Base-by-base conservation (phyloP, 805 yeast genomes). In the Candida alai region DNA sequence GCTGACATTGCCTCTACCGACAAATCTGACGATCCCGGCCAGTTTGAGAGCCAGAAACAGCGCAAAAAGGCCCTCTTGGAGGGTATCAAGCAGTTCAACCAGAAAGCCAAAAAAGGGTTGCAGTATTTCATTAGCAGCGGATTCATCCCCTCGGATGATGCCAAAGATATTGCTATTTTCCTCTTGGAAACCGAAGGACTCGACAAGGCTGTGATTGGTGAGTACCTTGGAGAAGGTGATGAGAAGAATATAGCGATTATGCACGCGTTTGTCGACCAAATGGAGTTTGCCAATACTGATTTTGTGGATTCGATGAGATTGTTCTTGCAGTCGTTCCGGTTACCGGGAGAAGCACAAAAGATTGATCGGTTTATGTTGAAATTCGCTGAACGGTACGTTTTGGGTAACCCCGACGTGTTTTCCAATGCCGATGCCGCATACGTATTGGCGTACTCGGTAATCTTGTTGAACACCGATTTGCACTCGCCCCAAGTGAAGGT, bases 301-400 rank as follows among this genome's bases (percentile, higher is more conserved):
- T 88, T 93, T 52, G 88, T 89, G 11, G 95, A 82, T 46, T 94
- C 97, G 0, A 66, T 93, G 65, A 74, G 98, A 45, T 67, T 63
- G 11, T 87, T 87, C 51, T 69, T 93, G 39, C 98, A 94, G 52
- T 72, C 78, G 30, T 94, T 93, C 63, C 73, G 98, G 56, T 71
- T 93, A 40, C 98, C 99, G 2, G 99, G 99, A 32, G 99, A 93
- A 62, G 89, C 96, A 4, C 99, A 93, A 62, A 90, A 93, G 52
- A 90, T 93, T 54, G 98, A 93, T 67, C 74, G 99, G 48, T 87
- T 80, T 54, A 86, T 94, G 96, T 74, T 93, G 55, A 90, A 93
- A 52, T 94, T 94, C 66, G 98, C 98, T 4, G 95, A 87, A 58
- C 73, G 95, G 45, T 93, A 80, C 53, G 80, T 80, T 15, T 79